Evolutionary conservation across 345 rosid species (phyloP), one percentile per base, ranked within the genome.

Genomic region (Garcia nutans): DNA sequence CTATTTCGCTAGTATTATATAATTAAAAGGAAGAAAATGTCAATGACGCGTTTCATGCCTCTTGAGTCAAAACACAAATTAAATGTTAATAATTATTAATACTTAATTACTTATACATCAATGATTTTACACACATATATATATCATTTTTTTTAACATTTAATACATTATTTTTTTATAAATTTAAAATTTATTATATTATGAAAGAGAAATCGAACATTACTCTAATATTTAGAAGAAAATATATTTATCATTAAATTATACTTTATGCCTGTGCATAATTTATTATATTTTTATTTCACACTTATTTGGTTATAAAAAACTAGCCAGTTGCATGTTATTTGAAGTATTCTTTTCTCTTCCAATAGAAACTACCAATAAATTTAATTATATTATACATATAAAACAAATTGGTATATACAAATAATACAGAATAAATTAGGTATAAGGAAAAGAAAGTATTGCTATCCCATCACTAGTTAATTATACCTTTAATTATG

Each of bases 1-100:
- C n/a, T n/a, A 45, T 45, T 45, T 45, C 49, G 12, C 9, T 8
- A 1, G n/a, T n/a, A n/a, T 45, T 45, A 10, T 45, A 45, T 45
- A 45, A 45, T 7, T 45, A 58, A 19, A 37, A 16, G 17, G 19
- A 31, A 74, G 67, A 75, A 77, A 58, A 9, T 60, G 76, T 82
- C 77, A 78, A 71, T 26, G 55, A 65, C 82, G 68, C 81, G 74
- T 71, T 72, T n/a, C 68, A 11, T 71, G 44, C 74, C 65, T 20
- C 19, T 12, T 7, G 13, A 23, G 24, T 60, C 26, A 15, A 59
- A 64, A 49, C 58, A 64, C 16, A 49, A 13, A 59, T 26, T 0
- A 23, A 64, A 33, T 2, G 41, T 5, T 45, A 67, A 44, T 44
- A 26, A n/a, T 50, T 69, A 47, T 33, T 37, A 37, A 33, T 64